Evolutionary conservation across 2,329 filamentous ascomycete genomes (phyloP).

Genomic region (Sclerotinia spermophila): DNA sequence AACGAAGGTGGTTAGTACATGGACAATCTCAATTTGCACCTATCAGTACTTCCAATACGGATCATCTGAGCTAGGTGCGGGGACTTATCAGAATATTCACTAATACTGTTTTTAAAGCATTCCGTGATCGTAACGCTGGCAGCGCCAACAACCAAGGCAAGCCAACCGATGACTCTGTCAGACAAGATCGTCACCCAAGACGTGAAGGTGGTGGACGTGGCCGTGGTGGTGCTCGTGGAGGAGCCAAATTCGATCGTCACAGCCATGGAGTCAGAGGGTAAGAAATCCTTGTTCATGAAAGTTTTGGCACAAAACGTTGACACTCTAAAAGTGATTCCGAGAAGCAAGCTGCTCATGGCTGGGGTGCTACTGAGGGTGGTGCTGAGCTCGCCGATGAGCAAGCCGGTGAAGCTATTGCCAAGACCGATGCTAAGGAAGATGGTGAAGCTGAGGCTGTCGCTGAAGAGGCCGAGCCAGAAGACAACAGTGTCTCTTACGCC

Average conservation of each 20-base stretch:
- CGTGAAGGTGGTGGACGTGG: conserved; percentile 63
- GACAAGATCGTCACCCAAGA: conserved; percentile 49
- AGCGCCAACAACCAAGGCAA: conserved; percentile 78
- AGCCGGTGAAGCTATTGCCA: conserved; percentile 84
- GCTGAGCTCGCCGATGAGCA: conserved; percentile 89
- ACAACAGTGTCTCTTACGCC: conserved; percentile 85
- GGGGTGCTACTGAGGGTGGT: conserved; percentile 78
- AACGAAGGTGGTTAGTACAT: conserved; percentile 79
- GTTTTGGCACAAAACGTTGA: background rate
- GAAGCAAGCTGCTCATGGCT: conserved; percentile 85
- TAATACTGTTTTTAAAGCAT: conserved; percentile 54
- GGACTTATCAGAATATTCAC: conserved; percentile 3
- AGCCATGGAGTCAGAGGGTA: conserved; percentile 36
- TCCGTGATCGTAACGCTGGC: conserved; percentile 83
- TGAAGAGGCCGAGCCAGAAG: conserved; percentile 50
- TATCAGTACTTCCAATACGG: background rate
- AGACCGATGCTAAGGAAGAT: conserved; percentile 75
- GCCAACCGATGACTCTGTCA: conserved; percentile 65
- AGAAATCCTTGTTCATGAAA: conserved; percentile 19
- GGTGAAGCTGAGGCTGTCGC: conserved; percentile 41
- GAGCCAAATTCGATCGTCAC: conserved; percentile 39
- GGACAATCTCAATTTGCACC: background rate
- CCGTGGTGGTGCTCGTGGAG: conserved; percentile 36
- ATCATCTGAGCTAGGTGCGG: background rate
- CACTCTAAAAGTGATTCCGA: conserved; percentile 61